Base-by-base conservation (phyloP, 305 asterid genomes). In the Plantago coronopus region DNA sequence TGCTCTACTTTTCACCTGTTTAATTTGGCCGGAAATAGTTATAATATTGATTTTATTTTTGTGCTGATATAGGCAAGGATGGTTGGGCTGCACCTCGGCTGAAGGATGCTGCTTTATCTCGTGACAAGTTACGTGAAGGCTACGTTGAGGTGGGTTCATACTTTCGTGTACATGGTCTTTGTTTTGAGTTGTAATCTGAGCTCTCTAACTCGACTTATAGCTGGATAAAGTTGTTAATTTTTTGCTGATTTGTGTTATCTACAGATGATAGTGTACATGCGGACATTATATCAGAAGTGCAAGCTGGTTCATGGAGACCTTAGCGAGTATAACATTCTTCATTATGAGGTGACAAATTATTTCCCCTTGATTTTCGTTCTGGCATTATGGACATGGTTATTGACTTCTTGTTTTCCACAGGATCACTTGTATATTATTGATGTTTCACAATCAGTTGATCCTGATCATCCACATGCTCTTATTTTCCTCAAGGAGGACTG, bases 41-140 rank as follows among this genome's bases (percentile, higher is more conserved):
- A 13, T 59, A 23, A 21, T 23, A 16, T 27, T 70, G 49, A 27
- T 50, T 29, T 53, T 34, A 20, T 14, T 61, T 63, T 61, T 57
- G 31, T 57, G 57, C 25, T 61, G 5, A 56, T 71, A 61, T 73
- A 91, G 98, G 98, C 61, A 83, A 78, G 67, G 73, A 80, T 21
- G 98, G 98, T 58, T 91, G 98, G 97, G 97, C 95, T 67, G 97
- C 97, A 51, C 96, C 98, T 66, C 87, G 98, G 65, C 97, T 91
- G 63, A 91, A 91, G 79, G 98, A 91, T 85, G 96, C 99, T 63
- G 82, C 80, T 70, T 79, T 89, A 51, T 85, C 99, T 42, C 81
- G 74, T 47, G 97, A 87, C 74, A 93, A 82, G 74, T 76, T 89
- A 65, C 95, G 94, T 31, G 99, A 89, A 76, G 56, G 91, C 72